phyloP scores from a whole-genome alignment of 1,139 yeast species.

The Arxiozyma telluris region DNA sequence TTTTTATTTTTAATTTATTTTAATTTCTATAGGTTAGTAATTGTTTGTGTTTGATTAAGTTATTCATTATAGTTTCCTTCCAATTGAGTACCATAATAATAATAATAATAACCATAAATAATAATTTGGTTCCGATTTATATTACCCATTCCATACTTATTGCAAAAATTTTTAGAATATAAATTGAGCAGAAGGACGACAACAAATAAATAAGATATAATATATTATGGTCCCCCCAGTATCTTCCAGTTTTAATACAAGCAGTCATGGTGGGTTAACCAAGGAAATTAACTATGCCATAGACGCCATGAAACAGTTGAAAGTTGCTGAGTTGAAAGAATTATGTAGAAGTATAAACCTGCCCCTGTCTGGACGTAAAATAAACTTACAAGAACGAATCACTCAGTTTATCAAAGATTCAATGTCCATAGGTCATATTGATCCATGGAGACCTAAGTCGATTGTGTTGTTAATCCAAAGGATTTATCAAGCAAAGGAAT shows the following conservation, averaged over 20 bases:
- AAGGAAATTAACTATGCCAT: conserved; percentile 21
- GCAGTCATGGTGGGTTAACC: conserved; percentile 11
- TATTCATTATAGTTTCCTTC: neutral
- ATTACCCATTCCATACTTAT: too few relatives aligned
- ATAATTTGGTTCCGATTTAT: too few relatives aligned
- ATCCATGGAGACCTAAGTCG: conserved; percentile 38
- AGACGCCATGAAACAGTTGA: conserved; percentile 19
- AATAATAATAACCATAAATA: too few relatives aligned
- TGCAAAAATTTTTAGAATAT: neutral
- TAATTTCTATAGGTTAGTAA: too few relatives aligned
- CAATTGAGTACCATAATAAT: too few relatives aligned
- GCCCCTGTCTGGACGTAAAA: conserved; percentile 42
- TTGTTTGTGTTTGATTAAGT: neutral
- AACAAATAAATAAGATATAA: neutral
- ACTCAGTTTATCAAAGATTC: conserved; percentile 33
- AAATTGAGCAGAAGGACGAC: too few relatives aligned
- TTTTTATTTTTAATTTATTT: too few relatives aligned
- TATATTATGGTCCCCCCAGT: neutral
- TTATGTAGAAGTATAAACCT: conserved; percentile 41
- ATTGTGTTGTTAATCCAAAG: conserved; percentile 38
- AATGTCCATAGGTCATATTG: conserved; percentile 32
- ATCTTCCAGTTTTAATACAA: neutral
- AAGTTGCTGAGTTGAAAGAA: conserved; percentile 35
- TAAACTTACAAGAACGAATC: conserved; percentile 42
- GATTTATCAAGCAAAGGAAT: conserved; percentile 31